phyloP scores from a whole-genome alignment of 1,284 basidiomycete genomes.

The Sphaerobolus stellatus region DNA sequence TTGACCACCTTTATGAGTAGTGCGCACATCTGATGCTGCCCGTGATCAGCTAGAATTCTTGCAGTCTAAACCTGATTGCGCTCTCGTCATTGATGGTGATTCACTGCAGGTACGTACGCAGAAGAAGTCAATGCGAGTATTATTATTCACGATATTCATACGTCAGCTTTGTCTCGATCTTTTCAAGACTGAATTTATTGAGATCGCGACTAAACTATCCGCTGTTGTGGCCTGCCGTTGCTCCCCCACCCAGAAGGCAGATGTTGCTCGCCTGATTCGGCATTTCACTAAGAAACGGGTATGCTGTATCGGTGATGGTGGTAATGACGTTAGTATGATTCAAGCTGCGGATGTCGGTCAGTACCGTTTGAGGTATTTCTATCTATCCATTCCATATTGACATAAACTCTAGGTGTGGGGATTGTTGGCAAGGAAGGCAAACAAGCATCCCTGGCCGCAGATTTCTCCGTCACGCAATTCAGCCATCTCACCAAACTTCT shows the following conservation, averaged over 20 bases:
- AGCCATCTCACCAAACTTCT: conserved; percentile 92
- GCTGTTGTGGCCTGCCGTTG: conserved; percentile 98
- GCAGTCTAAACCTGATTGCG: conserved; percentile 93
- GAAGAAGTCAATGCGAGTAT: conserved; percentile 2
- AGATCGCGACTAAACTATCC: conserved; percentile 92
- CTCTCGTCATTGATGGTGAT: conserved; percentile 98
- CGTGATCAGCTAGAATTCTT: conserved; percentile 93
- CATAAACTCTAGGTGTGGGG: conserved; percentile 69
- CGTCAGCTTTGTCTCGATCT: conserved; percentile 80
- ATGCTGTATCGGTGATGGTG: conserved; percentile 96
- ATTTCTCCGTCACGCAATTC: conserved; percentile 98
- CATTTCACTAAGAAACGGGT: conserved; percentile 90
- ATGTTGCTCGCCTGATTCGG: conserved; percentile 91
- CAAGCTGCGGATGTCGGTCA: conserved; percentile 91
- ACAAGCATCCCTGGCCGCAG: conserved; percentile 96
- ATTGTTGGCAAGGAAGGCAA: conserved; percentile 99
- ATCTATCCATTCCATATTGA: neutral
- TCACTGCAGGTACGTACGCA: conserved; percentile 71
- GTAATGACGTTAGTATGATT: conserved; percentile 96
- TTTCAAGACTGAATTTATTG: conserved; percentile 93
- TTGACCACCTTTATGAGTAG: conserved; percentile 42
- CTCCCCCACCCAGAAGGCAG: conserved; percentile 98
- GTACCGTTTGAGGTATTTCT: conserved; percentile 30
- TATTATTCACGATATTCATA: neutral
- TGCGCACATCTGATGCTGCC: conserved; percentile 80